phyloP scores from a whole-genome alignment of 768 basidiomycete genomes.

The Megacollybia marginata region DNA sequence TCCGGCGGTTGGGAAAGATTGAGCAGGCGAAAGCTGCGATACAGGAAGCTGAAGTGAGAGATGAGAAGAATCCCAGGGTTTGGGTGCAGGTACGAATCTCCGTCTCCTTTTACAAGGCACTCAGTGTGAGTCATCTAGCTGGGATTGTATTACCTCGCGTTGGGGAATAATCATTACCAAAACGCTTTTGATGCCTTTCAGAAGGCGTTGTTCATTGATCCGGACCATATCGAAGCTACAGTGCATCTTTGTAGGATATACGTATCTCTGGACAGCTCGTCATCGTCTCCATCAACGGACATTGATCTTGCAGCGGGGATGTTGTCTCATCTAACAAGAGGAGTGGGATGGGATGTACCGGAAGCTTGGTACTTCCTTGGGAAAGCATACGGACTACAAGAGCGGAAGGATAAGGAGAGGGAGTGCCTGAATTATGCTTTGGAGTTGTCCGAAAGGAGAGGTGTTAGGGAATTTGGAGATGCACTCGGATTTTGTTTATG shows the following conservation, averaged over 20 bases:
- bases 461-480: conserved; percentile 53
- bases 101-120: background rate
- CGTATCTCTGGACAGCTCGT: conserved; percentile 31
- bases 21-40: conserved; percentile 89
- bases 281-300: conserved; percentile 26
- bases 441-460: conserved; percentile 49
- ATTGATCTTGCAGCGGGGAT: conserved; percentile 80
- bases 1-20: conserved; percentile 80
- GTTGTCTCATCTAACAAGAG: conserved; percentile 69
- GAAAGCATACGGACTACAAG: conserved; percentile 72
- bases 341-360: conserved; percentile 81
- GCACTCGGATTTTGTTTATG: conserved; percentile 68
- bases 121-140: conserved; percentile 35
- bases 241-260: conserved; percentile 76
- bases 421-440: conserved; percentile 73
- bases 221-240: conserved; percentile 69
- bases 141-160: conserved; percentile 62
- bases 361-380: conserved; percentile 95
- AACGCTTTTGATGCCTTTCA: conserved; percentile 72
- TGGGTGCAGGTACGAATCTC: conserved; percentile 79
- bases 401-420: conserved; percentile 59
- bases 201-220: conserved; percentile 84
- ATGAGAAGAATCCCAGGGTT: conserved; percentile 80
- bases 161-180: conserved; percentile 44
- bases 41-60: conserved; percentile 88